A percentile compares a stretch with the other conserved stretches of the same genome.
Conservation (phyloP, 305 asterid species). For the Nicotiana rustica region DNA sequence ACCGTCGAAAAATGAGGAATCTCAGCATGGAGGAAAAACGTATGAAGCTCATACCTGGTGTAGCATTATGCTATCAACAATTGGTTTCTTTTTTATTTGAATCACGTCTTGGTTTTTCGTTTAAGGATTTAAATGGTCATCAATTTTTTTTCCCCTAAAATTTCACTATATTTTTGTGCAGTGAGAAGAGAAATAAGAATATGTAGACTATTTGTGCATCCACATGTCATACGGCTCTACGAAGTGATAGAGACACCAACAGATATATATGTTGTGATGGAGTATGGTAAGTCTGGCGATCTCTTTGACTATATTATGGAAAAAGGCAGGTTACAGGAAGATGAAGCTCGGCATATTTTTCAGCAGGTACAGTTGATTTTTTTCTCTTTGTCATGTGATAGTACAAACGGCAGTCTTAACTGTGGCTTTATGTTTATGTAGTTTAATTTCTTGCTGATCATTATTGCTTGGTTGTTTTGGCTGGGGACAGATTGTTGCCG, state of each 20-base stretch:
- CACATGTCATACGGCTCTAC: constrained; percentile 92
- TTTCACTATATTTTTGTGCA: constrained; percentile 49
- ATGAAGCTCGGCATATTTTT: constrained; percentile 79
- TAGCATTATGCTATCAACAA: background rate
- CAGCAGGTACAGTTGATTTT: constrained; percentile 73
- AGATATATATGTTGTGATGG: constrained; percentile 88
- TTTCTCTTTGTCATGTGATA: constrained; percentile 2
- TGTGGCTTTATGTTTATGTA: background rate
- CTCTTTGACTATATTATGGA: constrained; percentile 95
- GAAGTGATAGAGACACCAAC: constrained; percentile 88
- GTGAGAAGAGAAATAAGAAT: constrained; percentile 89
- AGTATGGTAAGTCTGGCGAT: constrained; percentile 81
- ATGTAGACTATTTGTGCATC: constrained; percentile 89
- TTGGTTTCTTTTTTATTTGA: background rate
- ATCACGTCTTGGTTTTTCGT: constrained; percentile 22
- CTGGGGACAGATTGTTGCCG: constrained; percentile 70
- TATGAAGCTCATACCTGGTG: constrained; percentile 38
- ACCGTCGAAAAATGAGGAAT: constrained; percentile 76
- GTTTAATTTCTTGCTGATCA: constrained; percentile 29
- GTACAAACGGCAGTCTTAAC: constrained; percentile 9
- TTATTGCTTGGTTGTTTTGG: constrained; percentile 39
- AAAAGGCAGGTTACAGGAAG: constrained; percentile 84
- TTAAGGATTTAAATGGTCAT: constrained; percentile 24
- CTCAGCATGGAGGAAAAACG: constrained; percentile 97
- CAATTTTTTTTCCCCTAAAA: constrained; percentile 22